Evolutionary conservation across 2,329 filamentous ascomycete species (phyloP), one percentile per base, ranked within the genome.

Genomic region (Talaromyces pinophilus): DNA sequence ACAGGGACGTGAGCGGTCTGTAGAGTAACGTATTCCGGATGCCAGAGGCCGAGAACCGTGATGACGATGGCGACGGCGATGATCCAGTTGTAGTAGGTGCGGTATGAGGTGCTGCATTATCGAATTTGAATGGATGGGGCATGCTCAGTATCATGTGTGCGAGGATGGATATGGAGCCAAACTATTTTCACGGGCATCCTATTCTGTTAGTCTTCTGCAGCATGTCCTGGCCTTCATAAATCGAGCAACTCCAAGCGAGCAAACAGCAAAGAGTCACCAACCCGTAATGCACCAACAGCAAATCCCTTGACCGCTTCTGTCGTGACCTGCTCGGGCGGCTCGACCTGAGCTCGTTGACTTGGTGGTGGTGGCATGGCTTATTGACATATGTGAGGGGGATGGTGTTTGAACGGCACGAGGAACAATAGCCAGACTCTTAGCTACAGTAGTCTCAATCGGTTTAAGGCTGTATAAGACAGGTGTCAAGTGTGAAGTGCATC

Each of bases 1-100:
- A 84, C 71, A 85, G 82, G 0, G 79, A 81, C 64, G 83, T 82
- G 5, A 85, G 70, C 2, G 81, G 79, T 33, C 75, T 73, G 70
- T 80, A 76, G 68, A 78, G 73, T 6, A 78, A 67, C 33, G 71
- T 72, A 11, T 75, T 74, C 33, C 73, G 74, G 17, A 77, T 67
- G 50, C 71, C 72, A 5, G 75, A 70, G 19, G 72, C 71, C 35
- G 74, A 77, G 60, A 77, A 75, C 0, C 67, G 69, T 1, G 73
- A 74, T 4, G 69, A 69, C 15, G 62, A 68, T 69, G 70, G 11
- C 25, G 62, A 68, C 69, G 38, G 71, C 7, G 46, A 50, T 25
- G 52, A 5, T 42, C 30, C 62, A 5, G 55, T 60, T 4, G 40
- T 35, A 15, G 66, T 61, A 66, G 72, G 13, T 69, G 63, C 17